Evolutionary conservation across 164 flowering plant species (phyloP), one percentile per base, ranked within the genome.

Genomic region (Tetrastigma voinierianum): DNA sequence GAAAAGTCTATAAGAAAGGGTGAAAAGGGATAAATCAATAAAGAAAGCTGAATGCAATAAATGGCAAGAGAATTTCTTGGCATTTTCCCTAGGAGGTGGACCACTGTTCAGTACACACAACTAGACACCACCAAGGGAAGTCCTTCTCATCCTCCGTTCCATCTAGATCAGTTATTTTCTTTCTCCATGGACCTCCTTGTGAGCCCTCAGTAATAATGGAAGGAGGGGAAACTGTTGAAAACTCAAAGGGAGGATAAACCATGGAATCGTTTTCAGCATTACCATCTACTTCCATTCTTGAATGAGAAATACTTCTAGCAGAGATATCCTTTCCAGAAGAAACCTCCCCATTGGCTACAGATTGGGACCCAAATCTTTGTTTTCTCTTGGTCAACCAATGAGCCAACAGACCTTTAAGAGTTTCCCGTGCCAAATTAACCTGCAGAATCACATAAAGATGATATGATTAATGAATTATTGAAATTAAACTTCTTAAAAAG

Each of bases 141-240:
- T 93, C 90, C 76, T 93, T 96, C 61, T 96, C 99, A 76, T 93
- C 97, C 77, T 96, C 97, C 48, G 89, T 86, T 49, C 99, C 97
- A 82, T 89, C 95, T n/a, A 89, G 74, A 20, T 93, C 95, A 16
- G 90, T 89, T 54, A 86, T 86, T 73, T 90, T 96, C 82, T 90
- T 96, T 70, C 99, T 89, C 99, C 99, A 96, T 14, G 95, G 93
- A 40, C 99, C 97, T 55, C 99, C 93, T 46, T 86, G 94, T 56
- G 97, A 82, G 16, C 99, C 99, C 80, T 96, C 99, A n/a, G 99
- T 93, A 67, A 96, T 85, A 64, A 93, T 83, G 40, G 99, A 96
- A 52, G 99, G 99, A 64, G 99, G 89, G 15, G 87, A 86, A n/a
- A n/a, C n/a, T n/a, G n/a, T n/a, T 54, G 96, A 85, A 76, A 96